Conservation (phyloP, 331 rosid genomes). For the Dryas integrifolia region DNA sequence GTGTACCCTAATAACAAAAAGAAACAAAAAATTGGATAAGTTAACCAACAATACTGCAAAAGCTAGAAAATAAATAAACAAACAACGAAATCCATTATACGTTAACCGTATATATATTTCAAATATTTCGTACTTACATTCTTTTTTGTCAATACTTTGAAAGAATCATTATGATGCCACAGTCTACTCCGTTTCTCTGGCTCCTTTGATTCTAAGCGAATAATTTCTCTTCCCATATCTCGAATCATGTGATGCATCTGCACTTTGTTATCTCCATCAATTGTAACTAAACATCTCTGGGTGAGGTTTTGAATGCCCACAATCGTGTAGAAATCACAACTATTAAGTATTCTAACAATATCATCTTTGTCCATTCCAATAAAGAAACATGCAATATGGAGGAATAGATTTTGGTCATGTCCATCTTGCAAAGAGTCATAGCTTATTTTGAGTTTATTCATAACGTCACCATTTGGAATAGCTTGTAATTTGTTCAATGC, state of each 20-base stretch:
- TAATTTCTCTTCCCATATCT: constrained; percentile 13
- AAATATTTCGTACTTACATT: neutral
- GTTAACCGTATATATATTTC: no score
- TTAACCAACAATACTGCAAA: no score
- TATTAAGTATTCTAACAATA: neutral
- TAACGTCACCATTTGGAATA: neutral
- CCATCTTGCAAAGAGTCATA: neutral
- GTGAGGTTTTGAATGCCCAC: neutral
- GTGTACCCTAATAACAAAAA: neutral
- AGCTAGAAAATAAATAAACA: no score
- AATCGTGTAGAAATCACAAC: neutral
- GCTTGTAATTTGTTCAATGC: neutral
- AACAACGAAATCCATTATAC: no score
- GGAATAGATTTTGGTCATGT: neutral
- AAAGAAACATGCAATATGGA: constrained; percentile 15
- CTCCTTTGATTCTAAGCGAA: neutral
- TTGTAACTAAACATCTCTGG: neutral
- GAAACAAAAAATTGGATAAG: neutral
- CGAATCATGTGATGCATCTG: constrained; percentile 21
- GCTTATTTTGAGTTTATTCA: constrained; percentile 3
- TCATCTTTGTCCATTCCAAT: no score
- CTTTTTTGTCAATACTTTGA: neutral
- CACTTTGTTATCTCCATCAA: neutral
- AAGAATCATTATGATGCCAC: neutral
- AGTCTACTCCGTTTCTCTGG: neutral